Conservation (phyloP, 306 rosid species). For the Quercus cerris region DNA sequence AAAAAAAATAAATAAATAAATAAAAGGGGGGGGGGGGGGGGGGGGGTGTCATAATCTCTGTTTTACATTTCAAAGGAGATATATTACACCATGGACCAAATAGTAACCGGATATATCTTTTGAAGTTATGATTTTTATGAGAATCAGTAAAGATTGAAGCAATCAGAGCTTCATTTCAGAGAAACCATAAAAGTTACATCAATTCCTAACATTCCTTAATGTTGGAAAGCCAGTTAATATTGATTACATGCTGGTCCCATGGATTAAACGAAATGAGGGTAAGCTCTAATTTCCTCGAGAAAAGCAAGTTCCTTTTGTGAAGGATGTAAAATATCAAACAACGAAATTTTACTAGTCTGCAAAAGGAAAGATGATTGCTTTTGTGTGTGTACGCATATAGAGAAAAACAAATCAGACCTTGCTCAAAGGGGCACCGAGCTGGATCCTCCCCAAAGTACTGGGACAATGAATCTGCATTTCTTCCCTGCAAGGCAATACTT, state of each 20-base stretch:
- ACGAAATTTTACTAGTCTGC: background rate
- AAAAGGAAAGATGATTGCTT: background rate
- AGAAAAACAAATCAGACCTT: slow-evolving; percentile 59
- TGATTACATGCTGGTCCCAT: background rate
- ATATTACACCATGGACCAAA: background rate
- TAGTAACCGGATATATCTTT: background rate
- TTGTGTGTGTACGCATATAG: background rate
- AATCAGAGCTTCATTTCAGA: background rate
- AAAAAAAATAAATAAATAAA: too few species aligned
- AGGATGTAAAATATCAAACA: background rate
- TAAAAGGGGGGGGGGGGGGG: too few species aligned
- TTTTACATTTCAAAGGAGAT: background rate
- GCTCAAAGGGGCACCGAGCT: slow-evolving; percentile 96
- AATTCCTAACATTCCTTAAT: background rate
- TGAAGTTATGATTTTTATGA: background rate
- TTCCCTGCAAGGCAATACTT: slow-evolving; percentile 64
- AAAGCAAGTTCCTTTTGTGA: too few species aligned
- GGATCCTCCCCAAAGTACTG: slow-evolving; percentile 99
- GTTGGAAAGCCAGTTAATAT: background rate
- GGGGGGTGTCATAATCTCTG: background rate
- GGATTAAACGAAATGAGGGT: too few species aligned
- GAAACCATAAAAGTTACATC: background rate
- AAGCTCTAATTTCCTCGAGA: too few species aligned
- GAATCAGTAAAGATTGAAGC: background rate
- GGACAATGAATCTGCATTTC: slow-evolving; percentile 95